These are phyloP conservation scores for Pachysandra terminalis DNA, from an alignment of 164 flowering plant species.

Conservation along the genomic window DNA sequence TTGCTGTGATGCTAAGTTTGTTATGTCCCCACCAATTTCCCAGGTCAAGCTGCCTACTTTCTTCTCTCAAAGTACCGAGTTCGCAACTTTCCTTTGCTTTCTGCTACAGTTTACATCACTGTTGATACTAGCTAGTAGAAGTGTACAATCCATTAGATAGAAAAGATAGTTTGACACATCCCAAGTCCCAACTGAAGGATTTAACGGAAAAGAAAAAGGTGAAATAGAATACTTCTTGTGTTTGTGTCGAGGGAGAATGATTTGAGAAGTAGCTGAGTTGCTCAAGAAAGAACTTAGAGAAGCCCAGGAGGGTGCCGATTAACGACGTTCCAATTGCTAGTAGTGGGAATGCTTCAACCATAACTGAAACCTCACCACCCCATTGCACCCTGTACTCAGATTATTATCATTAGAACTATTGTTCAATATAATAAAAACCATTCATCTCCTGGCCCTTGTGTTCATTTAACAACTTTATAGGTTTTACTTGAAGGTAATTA, in stretches of 20 bases:
- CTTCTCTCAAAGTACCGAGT: slow-evolving; percentile 1
- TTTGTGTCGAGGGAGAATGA: slow-evolving; percentile 17
- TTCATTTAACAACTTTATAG: no score
- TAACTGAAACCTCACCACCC: slow-evolving; percentile 48
- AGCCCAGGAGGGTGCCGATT: slow-evolving; percentile 59
- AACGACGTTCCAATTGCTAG: slow-evolving; percentile 80
- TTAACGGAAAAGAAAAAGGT: neutral
- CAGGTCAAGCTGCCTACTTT: slow-evolving; percentile 6
- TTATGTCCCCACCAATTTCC: slow-evolving; percentile 53
- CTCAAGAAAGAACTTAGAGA: slow-evolving; percentile 68
- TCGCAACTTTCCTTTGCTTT: neutral
- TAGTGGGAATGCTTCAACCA: slow-evolving; percentile 75
- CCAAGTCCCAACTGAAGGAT: no score
- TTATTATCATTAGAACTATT: neutral
- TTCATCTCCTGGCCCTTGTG: no score
- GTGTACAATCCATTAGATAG: neutral
- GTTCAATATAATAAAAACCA: no score
- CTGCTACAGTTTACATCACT: neutral
- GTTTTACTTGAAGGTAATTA: neutral
- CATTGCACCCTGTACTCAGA: slow-evolving; percentile 37
- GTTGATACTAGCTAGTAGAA: no score
- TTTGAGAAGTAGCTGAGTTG: slow-evolving; percentile 37
- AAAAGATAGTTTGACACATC: no score
- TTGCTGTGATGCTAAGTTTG: slow-evolving; percentile 37
- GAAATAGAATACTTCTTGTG: slow-evolving; percentile 17